Conservation (phyloP, 2,329 filamentous ascomycete species). For the Colletotrichum liriopes region DNA sequence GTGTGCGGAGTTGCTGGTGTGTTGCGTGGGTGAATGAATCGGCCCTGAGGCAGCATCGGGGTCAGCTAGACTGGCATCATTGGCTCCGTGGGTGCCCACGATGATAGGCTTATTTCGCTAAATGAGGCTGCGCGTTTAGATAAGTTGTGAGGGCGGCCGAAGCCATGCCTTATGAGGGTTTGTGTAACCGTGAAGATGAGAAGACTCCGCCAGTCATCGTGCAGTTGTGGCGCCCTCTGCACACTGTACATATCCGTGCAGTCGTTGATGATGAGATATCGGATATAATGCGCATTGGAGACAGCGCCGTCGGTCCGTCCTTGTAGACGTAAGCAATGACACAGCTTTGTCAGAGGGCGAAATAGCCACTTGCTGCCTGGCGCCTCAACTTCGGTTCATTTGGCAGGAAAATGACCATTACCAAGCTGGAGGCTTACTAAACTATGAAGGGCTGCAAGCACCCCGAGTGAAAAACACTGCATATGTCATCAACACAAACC, state of each 20-base stretch:
- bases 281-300: background rate
- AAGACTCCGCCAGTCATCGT: background rate
- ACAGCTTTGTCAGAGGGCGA: slow-evolving; percentile 15
- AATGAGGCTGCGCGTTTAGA: slow-evolving; percentile 12
- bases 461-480: background rate
- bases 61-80: slow-evolving; percentile 24
- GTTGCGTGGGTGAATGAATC: slow-evolving; percentile 11
- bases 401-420: background rate
- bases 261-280: slow-evolving; percentile 1
- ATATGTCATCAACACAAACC: background rate
- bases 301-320: background rate
- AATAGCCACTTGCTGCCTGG: slow-evolving; percentile 15
- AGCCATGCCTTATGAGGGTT: slow-evolving; percentile 9
- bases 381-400: slow-evolving; percentile 5
- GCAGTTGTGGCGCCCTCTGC: slow-evolving; percentile 9
- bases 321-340: slow-evolving; percentile 35
- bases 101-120: slow-evolving; percentile 15
- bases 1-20: slow-evolving; percentile 16
- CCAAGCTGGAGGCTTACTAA: slow-evolving; percentile 21
- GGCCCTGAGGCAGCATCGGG: slow-evolving; percentile 14
- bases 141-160: slow-evolving; percentile 22
- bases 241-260: slow-evolving; percentile 7
- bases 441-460: slow-evolving; percentile 13
- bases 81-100: slow-evolving; percentile 19
- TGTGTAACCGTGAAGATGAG: slow-evolving; percentile 26